Conservation (phyloP, 805 yeast genomes). For the Kuraishia borneana region DNA sequence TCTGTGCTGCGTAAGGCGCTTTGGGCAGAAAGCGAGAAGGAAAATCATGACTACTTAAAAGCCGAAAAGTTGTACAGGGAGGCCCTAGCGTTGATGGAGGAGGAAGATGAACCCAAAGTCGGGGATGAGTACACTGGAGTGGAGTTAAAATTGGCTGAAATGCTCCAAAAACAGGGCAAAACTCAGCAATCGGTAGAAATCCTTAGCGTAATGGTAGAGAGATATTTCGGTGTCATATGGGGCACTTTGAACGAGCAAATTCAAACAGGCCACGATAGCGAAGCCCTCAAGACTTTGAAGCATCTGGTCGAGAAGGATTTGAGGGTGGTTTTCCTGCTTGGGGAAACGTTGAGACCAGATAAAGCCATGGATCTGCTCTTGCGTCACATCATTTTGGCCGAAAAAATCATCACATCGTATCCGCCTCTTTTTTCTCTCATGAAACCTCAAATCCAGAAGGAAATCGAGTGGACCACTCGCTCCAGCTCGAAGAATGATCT, state of each 20-base stretch:
- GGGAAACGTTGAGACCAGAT: background rate
- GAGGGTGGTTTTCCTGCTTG: background rate
- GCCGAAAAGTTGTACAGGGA: slow-evolving; percentile 68
- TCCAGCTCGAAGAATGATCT: background rate
- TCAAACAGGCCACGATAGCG: slow-evolving; percentile 7
- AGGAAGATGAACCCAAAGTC: slow-evolving; percentile 40
- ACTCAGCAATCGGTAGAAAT: slow-evolving; percentile 4
- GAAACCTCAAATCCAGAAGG: background rate
- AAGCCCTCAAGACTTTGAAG: slow-evolving; percentile 10
- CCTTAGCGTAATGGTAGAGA: slow-evolving; percentile 11
- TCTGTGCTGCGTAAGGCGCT: slow-evolving; percentile 60
- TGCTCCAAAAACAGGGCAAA: slow-evolving; percentile 41
- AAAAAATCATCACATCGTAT: background rate
- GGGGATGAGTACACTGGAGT: slow-evolving; percentile 85
- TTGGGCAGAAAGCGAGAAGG: slow-evolving; percentile 74
- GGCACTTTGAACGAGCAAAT: background rate
- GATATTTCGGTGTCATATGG: background rate
- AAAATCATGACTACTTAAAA: slow-evolving; percentile 45
- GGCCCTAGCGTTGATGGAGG: slow-evolving; percentile 56
- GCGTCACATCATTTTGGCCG: background rate
- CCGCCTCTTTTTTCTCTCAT: background rate
- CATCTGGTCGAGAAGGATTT: slow-evolving; percentile 8
- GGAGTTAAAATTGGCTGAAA: slow-evolving; percentile 77
- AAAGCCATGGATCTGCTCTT: background rate
- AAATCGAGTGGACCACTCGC: background rate